Percentiles rank a stretch among this genome's conserved stretches.
Conservation (phyloP, 108 stramenopile species). For the Cylindrotheca closterium region DNA sequence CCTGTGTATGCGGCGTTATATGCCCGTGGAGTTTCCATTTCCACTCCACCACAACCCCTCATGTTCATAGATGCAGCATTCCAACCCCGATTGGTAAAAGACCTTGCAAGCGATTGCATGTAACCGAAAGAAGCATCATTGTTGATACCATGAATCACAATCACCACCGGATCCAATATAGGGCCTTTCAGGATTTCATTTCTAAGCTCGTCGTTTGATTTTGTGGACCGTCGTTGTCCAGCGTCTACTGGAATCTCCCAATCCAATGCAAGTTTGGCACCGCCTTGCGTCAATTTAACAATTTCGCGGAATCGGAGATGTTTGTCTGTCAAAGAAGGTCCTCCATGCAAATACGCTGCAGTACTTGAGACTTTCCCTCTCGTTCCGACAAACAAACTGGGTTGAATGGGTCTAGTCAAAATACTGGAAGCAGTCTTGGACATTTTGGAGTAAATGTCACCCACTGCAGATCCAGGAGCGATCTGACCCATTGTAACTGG, state of each 20-base stretch:
- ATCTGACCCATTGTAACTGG: conserved; percentile 69
- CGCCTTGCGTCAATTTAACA: conserved; percentile 64
- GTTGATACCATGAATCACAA: conserved; percentile 84
- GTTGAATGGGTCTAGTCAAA: conserved; percentile 58
- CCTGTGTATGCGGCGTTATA: conserved; percentile 82
- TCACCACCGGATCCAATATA: conserved; percentile 62
- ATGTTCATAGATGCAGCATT: conserved; percentile 78
- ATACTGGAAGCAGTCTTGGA: conserved; percentile 41
- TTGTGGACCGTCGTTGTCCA: background rate
- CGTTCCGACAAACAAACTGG: conserved; percentile 78
- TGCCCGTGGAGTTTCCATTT: conserved; percentile 64
- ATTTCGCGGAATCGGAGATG: conserved; percentile 62
- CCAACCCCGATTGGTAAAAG: conserved; percentile 78
- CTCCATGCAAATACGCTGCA: conserved; percentile 67
- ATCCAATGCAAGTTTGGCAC: conserved; percentile 71
- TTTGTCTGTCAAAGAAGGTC: conserved; percentile 28
- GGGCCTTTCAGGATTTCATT: conserved; percentile 36
- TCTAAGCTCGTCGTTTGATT: conserved; percentile 14
- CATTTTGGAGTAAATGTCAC: conserved; percentile 25
- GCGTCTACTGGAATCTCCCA: conserved; percentile 64
- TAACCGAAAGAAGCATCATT: conserved; percentile 88
- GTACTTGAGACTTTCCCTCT: conserved; percentile 60
- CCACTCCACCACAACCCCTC: conserved; percentile 65
- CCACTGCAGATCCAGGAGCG: conserved; percentile 16
- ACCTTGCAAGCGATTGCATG: conserved; percentile 71